Evolutionary conservation across 768 basidiomycete species (phyloP).

Genomic region (Mycena sanguinolenta): DNA sequence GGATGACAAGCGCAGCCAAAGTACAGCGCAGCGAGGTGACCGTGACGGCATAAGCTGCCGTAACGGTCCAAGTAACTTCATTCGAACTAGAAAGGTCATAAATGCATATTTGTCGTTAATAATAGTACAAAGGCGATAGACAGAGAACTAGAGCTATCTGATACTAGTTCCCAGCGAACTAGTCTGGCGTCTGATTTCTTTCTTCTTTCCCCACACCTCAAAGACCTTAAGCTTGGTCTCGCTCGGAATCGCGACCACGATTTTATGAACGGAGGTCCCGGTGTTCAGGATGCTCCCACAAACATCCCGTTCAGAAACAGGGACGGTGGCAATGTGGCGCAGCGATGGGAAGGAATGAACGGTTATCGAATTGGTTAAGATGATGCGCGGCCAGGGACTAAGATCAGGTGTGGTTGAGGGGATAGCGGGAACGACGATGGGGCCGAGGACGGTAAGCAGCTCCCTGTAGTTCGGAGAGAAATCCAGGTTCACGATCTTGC

Average conservation of each 20-base stretch:
- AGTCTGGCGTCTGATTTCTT: constrained; percentile 45
- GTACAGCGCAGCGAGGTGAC: too few relatives aligned
- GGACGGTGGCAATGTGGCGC: constrained; percentile 62
- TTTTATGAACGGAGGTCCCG: constrained; percentile 46
- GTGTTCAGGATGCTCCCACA: constrained; percentile 69
- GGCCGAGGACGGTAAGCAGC: constrained; percentile 83
- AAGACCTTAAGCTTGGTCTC: constrained; percentile 78
- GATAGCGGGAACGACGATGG: constrained; percentile 35
- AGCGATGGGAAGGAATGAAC: constrained; percentile 74
- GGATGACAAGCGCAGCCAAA: too few relatives aligned
- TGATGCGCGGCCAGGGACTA: constrained; percentile 33
- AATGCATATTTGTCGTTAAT: neutral
- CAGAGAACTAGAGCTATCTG: constrained; percentile 17
- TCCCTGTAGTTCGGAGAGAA: constrained; percentile 89
- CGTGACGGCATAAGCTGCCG: too few relatives aligned
- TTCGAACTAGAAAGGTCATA: too few relatives aligned
- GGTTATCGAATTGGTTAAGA: constrained; percentile 53
- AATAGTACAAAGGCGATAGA: neutral
- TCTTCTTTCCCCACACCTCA: constrained; percentile 66
- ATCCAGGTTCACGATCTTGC: constrained; percentile 77
- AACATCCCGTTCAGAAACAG: constrained; percentile 63
- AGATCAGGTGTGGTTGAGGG: neutral
- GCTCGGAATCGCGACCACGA: constrained; percentile 71
- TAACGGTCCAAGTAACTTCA: too few relatives aligned
- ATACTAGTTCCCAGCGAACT: constrained; percentile 40